Percentiles rank a stretch among this genome's conserved stretches.
These are phyloP conservation scores for Tulasnella sp. DNA, from an alignment of 768 basidiomycete species.

Conservation along the genomic window DNA sequence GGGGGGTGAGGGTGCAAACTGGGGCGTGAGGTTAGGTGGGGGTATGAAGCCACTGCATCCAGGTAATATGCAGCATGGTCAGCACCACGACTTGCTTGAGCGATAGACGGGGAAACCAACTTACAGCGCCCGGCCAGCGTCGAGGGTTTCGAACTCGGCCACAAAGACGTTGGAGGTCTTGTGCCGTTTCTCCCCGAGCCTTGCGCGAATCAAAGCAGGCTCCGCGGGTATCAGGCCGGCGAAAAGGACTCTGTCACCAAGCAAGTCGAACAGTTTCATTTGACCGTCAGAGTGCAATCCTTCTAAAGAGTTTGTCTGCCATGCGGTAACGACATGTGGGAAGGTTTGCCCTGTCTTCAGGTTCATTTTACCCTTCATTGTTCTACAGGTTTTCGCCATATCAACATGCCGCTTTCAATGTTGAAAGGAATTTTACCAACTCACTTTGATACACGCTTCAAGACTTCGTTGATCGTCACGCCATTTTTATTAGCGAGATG, in stretches of 20 bases:
- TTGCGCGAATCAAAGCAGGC: background rate
- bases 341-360: background rate
- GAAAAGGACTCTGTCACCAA: background rate
- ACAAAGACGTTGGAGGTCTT: background rate
- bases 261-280: background rate
- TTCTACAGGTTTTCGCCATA: background rate
- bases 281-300: background rate
- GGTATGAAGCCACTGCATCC: background rate
- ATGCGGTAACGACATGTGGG: background rate
- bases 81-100: background rate
- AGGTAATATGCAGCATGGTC: background rate
- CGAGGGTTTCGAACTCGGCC: background rate
- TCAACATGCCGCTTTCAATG: background rate
- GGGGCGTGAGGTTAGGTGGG: background rate
- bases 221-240: background rate
- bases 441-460: background rate
- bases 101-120: background rate
- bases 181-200: background rate
- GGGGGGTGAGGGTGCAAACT: background rate
- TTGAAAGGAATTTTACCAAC: background rate
- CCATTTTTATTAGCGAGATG: background rate
- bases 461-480: background rate
- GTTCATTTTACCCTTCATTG: background rate
- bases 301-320: background rate
- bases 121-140: background rate